Evolutionary conservation across 805 yeast genomes (phyloP).

Genomic region (Monosporozyma aquatica): DNA sequence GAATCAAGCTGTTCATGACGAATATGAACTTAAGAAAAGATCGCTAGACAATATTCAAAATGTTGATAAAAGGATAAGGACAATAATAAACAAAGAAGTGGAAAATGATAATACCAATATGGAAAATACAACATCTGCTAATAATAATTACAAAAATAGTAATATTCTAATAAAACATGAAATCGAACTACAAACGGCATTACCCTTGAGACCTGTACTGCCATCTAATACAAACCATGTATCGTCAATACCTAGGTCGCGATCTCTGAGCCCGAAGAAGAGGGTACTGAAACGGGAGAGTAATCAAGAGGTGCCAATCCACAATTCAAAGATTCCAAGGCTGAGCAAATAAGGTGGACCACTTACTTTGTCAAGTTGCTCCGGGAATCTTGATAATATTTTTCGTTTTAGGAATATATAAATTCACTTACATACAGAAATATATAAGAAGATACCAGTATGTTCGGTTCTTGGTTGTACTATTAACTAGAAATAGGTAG

Average conservation of each 20-base stretch:
- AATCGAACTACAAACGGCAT: background rate
- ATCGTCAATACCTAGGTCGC: background rate
- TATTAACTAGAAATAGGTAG: too few relatives aligned
- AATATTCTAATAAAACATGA: background rate
- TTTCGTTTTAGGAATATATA: background rate
- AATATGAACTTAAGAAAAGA: background rate
- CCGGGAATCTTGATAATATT: too few relatives aligned
- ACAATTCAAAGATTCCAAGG: slow-evolving; percentile 4
- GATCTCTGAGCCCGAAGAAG: slow-evolving; percentile 2
- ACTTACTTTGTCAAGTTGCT: too few relatives aligned
- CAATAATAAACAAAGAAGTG: background rate
- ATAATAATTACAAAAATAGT: background rate
- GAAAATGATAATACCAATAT: background rate
- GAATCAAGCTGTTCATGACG: slow-evolving; percentile 5
- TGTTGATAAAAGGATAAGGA: background rate
- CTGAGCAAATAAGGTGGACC: too few relatives aligned
- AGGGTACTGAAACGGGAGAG: background rate
- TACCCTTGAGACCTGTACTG: background rate
- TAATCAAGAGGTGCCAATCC: background rate
- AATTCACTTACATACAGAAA: background rate
- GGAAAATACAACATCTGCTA: background rate
- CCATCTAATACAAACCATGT: background rate
- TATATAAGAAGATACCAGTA: background rate
- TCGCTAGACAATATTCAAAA: background rate
- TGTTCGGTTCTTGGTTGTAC: slow-evolving; percentile 1